These are phyloP conservation scores for Carex littledalei DNA, from an alignment of 176 grass and related monocot species.

Conservation along the genomic window DNA sequence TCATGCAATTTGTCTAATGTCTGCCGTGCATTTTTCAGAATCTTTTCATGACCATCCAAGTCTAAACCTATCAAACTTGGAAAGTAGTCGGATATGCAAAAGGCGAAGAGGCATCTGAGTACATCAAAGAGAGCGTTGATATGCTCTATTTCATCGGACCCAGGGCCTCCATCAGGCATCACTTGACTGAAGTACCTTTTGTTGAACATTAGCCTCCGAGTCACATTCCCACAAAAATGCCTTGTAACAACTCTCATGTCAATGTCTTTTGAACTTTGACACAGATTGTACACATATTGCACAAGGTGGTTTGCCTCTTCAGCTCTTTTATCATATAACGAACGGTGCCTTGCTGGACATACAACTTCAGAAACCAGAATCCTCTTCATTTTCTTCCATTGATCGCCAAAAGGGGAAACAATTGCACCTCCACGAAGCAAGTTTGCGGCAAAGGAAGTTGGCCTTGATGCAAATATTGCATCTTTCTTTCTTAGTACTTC, in stretches of 20 bases:
- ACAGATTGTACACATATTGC: slow-evolving; percentile 21
- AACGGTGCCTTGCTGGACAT: slow-evolving; percentile 15
- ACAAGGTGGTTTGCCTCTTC: slow-evolving; percentile 46
- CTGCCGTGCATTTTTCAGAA: background rate
- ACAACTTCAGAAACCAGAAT: slow-evolving; percentile 36
- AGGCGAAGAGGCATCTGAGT: slow-evolving; percentile 23
- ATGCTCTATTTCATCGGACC: slow-evolving; percentile 34
- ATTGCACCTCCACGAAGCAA: slow-evolving; percentile 18
- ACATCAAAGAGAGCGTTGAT: slow-evolving; percentile 16
- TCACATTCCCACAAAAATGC: slow-evolving; percentile 37
- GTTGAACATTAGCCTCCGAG: slow-evolving; percentile 32
- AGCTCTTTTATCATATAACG: background rate
- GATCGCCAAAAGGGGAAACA: slow-evolving; percentile 47
- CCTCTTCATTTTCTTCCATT: slow-evolving; percentile 62
- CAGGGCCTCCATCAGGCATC: background rate
- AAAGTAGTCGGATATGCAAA: slow-evolving; percentile 41
- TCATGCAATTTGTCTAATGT: slow-evolving; percentile 24
- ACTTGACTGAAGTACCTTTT: slow-evolving; percentile 21
- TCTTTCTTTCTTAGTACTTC: slow-evolving; percentile 54
- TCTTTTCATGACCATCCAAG: slow-evolving; percentile 37
- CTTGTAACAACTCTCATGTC: slow-evolving; percentile 23
- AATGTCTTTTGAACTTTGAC: background rate
- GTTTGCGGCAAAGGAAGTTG: slow-evolving; percentile 36
- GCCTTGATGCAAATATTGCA: slow-evolving; percentile 38
- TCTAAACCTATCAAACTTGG: slow-evolving; percentile 25